These are phyloP conservation scores for Hericium rajendrae DNA, from an alignment of 768 basidiomycete genomes.

Conservation along the genomic window DNA sequence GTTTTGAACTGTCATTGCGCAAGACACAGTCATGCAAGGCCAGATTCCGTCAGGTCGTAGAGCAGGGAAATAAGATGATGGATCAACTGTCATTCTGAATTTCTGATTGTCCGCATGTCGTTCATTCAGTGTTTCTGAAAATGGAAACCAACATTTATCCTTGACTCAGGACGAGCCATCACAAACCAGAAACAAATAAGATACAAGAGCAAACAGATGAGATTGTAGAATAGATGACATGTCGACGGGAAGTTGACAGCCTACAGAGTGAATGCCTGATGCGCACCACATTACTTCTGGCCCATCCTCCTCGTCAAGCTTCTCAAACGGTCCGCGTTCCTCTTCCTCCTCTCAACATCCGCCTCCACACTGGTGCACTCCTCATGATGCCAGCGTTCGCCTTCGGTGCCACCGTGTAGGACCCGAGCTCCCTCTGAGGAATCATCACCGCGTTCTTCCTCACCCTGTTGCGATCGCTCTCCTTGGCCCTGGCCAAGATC, in stretches of 20 bases:
- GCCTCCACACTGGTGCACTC: constrained; percentile 55
- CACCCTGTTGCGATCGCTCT: constrained; percentile 57
- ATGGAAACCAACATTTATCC: not conserved
- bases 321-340: constrained; percentile 65
- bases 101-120: not conserved
- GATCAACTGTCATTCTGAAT: constrained; percentile 17
- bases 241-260: too few relatives aligned
- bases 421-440: constrained; percentile 65
- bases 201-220: too few relatives aligned
- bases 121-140: not conserved
- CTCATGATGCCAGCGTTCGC: constrained; percentile 41
- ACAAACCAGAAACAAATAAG: too few relatives aligned
- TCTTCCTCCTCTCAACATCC: constrained; percentile 64
- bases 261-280: too few relatives aligned
- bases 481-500: constrained; percentile 59
- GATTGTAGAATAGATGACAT: too few relatives aligned
- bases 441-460: constrained; percentile 79
- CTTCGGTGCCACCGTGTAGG: constrained; percentile 72
- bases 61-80: constrained; percentile 30
- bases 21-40: constrained; percentile 33
- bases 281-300: not conserved
- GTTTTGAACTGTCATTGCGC: constrained; percentile 38
- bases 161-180: too few relatives aligned
- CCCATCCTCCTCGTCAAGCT: constrained; percentile 43
- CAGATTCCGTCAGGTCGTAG: constrained; percentile 38